Percentiles rank a stretch among this genome's conserved stretches.
These are phyloP conservation scores for Endoconidiophora laricicola DNA, from an alignment of 2,329 filamentous ascomycete genomes.

Conservation along the genomic window DNA sequence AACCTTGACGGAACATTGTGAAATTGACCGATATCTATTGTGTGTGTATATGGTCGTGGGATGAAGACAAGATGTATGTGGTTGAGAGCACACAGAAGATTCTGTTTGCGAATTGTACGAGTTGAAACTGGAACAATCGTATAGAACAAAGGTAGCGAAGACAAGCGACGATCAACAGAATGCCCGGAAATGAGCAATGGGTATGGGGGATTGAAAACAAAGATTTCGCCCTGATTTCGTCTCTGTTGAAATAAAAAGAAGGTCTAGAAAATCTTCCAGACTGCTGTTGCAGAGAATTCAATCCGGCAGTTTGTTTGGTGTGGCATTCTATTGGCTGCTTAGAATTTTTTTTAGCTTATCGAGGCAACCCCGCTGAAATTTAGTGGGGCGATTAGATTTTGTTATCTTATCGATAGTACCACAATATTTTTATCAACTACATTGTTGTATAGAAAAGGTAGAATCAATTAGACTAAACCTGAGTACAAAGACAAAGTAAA, in stretches of 20 bases:
- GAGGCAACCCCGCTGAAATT: constrained; percentile 4
- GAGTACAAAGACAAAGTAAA: too few relatives aligned
- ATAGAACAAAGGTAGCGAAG: not conserved
- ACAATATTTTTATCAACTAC: not conserved
- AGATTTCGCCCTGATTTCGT: not conserved
- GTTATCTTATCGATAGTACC: not conserved
- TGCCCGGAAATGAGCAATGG: too few relatives aligned
- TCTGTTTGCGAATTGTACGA: too few relatives aligned
- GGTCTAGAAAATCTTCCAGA: not conserved
- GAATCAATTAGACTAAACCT: too few relatives aligned
- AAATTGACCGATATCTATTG: not conserved
- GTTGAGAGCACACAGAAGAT: too few relatives aligned
- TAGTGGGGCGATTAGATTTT: constrained; percentile 1
- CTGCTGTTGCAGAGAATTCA: not conserved
- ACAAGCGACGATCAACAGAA: not conserved
- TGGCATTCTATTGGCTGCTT: not conserved
- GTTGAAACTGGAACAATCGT: too few relatives aligned
- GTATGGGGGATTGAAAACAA: not conserved
- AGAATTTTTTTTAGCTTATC: constrained; percentile 3
- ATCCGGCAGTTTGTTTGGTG: not conserved
- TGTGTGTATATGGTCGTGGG: not conserved
- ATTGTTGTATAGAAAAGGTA: not conserved
- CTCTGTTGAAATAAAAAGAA: not conserved
- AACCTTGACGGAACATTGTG: constrained; percentile 14
- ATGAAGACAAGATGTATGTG: not conserved